Base-by-base conservation (phyloP, 2,329 filamentous ascomycete species). In the Herpomyces periplanetae region DNA sequence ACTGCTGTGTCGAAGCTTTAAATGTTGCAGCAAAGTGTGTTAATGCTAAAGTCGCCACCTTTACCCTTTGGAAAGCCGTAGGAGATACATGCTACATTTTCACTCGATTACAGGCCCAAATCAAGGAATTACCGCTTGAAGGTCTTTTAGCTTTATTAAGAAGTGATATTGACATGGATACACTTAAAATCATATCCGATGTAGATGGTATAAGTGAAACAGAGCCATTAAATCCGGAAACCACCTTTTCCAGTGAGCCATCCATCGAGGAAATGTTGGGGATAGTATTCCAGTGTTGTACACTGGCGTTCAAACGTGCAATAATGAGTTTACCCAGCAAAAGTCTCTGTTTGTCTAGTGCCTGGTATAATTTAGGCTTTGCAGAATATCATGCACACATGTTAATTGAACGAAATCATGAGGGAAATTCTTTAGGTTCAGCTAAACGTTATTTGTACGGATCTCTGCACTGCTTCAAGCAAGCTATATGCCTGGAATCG, bases 351-450 rank as follows among this genome's bases (percentile, higher is more conserved):
- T 73, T 84, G 37, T 68, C 80, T 1, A 66, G 91, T n/a, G 68
- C 73, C 0, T 80, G 75, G 49, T 96, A 87, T 39, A 96, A 96
- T 31, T 45, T 96, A 8, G 80, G 80, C 16, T 91, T 73, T 66
- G 65, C 68, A 1, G 80, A 96, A 35, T 57, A 80, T 33, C 54
- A 62, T 17, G 65, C 71, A 1, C 66, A 84, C 31, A 42, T 46
- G 5, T 66, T 56, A 30, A 43, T 68, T 9, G 49, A 48, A 13
- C 34, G 35, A 1, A 32, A 38, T 3, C 14, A 30, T 47, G 17
- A 18, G 13, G 15, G 24, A 25, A 11, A 42, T 40, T 13, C 4
- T 5, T 8, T 17, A 19, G 8, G 26, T 17, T 8, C 27, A 22
- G 13, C 30, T 24, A 19, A 27, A 31, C 50, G 49, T 27, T 71